Conservation (phyloP, 2,329 filamentous ascomycete species). For the Leptoxyphium fumago region DNA sequence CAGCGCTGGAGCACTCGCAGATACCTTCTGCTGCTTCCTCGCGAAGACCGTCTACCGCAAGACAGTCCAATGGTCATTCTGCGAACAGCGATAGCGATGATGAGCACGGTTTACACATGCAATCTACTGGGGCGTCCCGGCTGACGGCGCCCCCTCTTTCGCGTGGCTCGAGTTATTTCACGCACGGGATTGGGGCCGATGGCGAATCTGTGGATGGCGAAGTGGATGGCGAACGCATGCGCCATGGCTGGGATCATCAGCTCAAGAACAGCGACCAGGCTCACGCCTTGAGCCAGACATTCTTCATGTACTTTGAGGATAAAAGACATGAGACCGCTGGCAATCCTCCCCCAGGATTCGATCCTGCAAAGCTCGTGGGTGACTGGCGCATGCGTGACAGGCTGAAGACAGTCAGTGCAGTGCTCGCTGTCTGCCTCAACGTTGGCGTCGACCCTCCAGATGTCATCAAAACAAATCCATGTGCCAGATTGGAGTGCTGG, state of each 20-base stretch:
- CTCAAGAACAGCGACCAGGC: conserved; percentile 85
- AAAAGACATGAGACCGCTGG: conserved; percentile 93
- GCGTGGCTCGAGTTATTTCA: not conserved
- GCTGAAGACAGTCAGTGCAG: conserved; percentile 90
- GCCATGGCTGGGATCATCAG: conserved; percentile 86
- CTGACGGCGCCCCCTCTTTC: conserved; percentile 4
- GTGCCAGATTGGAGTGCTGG: conserved; percentile 92
- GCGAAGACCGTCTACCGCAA: conserved; percentile 5
- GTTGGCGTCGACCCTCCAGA: conserved; percentile 96
- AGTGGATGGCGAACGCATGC: conserved; percentile 29
- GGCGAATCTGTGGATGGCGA: not conserved
- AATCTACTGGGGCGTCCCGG: not conserved
- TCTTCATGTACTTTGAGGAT: conserved; percentile 99
- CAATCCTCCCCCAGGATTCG: conserved; percentile 50
- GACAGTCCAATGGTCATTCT: conserved; percentile 8
- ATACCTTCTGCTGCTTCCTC: not conserved
- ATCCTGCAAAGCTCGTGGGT: conserved; percentile 39
- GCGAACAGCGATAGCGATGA: conserved; percentile 16
- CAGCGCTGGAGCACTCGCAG: not conserved
- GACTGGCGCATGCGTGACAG: conserved; percentile 97
- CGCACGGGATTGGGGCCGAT: not conserved
- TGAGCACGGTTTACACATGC: conserved; percentile 1
- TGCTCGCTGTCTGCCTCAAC: conserved; percentile 86
- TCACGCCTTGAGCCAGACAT: conserved; percentile 64
- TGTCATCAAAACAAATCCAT: conserved; percentile 87